Evolutionary conservation across 2,329 filamentous ascomycete species (phyloP), one percentile per base, ranked within the genome.

Genomic region (Aspergillus neotritici): DNA sequence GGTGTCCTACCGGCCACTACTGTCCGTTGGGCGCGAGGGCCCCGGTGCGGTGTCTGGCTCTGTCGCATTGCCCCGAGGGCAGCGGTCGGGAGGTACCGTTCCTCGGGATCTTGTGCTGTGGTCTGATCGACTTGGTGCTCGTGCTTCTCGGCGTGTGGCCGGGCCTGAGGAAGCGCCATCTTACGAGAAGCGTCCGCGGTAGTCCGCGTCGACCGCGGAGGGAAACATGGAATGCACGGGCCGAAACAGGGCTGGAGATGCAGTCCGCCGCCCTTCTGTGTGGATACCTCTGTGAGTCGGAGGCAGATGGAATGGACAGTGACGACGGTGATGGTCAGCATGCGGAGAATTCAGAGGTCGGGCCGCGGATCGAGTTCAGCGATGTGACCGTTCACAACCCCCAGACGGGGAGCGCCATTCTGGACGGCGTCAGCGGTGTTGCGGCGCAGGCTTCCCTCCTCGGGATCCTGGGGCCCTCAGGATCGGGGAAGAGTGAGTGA

Each of bases 391-490:
- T 14, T 28, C 14, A 31, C 32, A 21, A 17, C 28, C 28, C 34
- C 29, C 13, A 10, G 31, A 10, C 13, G n/a, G 16, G 31, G 36
- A 7, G 21, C 21, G 5, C 28, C 11, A n/a, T 35, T 40, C n/a
- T 5, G 29, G 14, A 9, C 34, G 5, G 42, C 31, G 7, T 38
- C 34, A 5, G 11, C 21, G 21, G 21, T 25, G 21, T 25, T 25
- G 21, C 21, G 21, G 21, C 21, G 21, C 21, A 25, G 21, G 21
- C 21, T 9, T 25, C 21, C 6, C 21, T 48, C 13, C 30, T 45
- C 5, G 46, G 42, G 7, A 31, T 48, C n/a, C 37, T 48, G 28
- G 46, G 46, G 4, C 31, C 31, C 6, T 48, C 46, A 14, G 46
- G 46, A 1, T 34, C 46, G 2, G 46, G 46, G 10, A 48, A 48